Conservation (phyloP, 2,329 filamentous ascomycete genomes). For the Hypoxylon sp. region DNA sequence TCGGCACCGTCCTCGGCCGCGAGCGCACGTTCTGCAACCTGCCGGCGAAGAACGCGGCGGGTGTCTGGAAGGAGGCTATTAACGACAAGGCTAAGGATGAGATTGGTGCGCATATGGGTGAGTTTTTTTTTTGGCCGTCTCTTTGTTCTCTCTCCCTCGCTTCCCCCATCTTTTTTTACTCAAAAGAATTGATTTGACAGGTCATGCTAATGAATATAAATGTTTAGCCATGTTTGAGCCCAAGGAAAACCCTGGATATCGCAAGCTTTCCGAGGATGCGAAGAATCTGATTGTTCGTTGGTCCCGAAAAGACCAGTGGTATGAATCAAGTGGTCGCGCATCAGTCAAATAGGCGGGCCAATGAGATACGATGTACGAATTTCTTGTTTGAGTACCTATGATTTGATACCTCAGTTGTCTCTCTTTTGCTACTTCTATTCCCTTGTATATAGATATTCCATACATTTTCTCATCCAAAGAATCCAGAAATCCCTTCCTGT, state of each 20-base stretch:
- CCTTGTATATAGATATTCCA: conserved; percentile 11
- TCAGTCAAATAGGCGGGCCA: conserved; percentile 45
- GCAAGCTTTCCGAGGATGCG: conserved; percentile 70
- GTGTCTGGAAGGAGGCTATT: conserved; percentile 73
- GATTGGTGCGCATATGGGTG: conserved; percentile 78
- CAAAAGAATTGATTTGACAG: background rate
- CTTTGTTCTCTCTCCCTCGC: conserved; percentile 7
- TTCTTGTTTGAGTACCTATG: conserved; percentile 21
- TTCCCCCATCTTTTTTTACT: background rate
- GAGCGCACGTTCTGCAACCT: conserved; percentile 90
- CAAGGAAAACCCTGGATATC: conserved; percentile 76
- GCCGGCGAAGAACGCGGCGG: conserved; percentile 63
- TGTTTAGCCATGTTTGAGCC: conserved; percentile 74
- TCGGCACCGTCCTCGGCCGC: conserved; percentile 68
- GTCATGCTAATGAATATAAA: conserved; percentile 4
- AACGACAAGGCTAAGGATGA: conserved; percentile 86
- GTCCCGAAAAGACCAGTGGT: conserved; percentile 73
- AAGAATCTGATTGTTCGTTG: conserved; percentile 71
- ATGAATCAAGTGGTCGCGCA: conserved; percentile 58
- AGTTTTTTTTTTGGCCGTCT: conserved; percentile 44
- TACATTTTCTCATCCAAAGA: conserved; percentile 7
- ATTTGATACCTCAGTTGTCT: conserved; percentile 21
- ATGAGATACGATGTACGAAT: conserved; percentile 2
- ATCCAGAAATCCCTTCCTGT: conserved; percentile 1
- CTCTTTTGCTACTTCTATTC: conserved; percentile 19